These are phyloP conservation scores for Sphagnum tenellum DNA, from an alignment of 225 moss, liverwort and hornwort species.

Conservation along the genomic window DNA sequence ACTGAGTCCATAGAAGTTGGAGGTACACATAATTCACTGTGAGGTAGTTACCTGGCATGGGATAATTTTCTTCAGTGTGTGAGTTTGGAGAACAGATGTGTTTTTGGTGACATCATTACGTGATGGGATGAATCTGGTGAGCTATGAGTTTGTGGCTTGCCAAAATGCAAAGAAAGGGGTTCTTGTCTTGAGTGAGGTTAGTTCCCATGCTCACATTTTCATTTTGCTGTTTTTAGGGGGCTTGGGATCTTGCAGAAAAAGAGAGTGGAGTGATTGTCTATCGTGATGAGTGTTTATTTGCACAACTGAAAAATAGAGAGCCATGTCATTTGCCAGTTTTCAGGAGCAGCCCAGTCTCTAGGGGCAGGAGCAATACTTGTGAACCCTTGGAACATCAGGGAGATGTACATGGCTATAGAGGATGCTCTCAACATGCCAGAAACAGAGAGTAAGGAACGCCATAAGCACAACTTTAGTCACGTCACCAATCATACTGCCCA, in stretches of 20 bases:
- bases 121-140: constrained; percentile 99
- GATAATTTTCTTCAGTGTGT: background rate
- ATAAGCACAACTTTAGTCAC: constrained; percentile 85
- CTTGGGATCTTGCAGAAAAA: too few species aligned
- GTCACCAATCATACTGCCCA: constrained; percentile 94
- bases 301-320: too few species aligned
- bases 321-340: constrained; percentile 35
- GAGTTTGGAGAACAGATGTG: constrained; percentile 44
- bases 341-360: constrained; percentile 94
- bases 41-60: too few species aligned
- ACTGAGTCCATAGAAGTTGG: too few species aligned
- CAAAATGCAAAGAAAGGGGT: constrained; percentile 83
- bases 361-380: constrained; percentile 98
- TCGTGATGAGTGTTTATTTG: too few species aligned
- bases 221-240: too few species aligned
- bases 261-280: too few species aligned
- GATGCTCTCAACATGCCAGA: constrained; percentile 78
- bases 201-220: constrained; percentile 1
- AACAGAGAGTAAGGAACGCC: constrained; percentile 73
- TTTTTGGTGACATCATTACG: constrained; percentile 86
- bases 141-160: constrained; percentile 97
- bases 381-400: constrained; percentile 98
- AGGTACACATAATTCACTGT: too few species aligned
- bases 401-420: constrained; percentile 89
- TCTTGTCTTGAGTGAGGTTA: constrained; percentile 76